phyloP scores from a whole-genome alignment of 2,329 filamentous ascomycete species.

The Fusarium guadeloupense region DNA sequence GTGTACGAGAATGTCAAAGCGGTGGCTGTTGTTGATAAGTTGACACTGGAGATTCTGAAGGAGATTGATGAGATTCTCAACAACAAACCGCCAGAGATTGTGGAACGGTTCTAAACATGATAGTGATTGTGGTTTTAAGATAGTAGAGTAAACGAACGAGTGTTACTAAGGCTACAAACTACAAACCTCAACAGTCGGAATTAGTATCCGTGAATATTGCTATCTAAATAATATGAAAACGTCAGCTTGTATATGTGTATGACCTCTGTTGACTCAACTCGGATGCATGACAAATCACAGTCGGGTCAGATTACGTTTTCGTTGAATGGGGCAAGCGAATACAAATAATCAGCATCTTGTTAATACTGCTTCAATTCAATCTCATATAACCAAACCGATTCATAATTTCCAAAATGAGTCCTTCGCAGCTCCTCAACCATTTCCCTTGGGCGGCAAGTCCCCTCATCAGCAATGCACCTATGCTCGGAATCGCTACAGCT shows the following conservation, averaged over 20 bases:
- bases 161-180: not conserved
- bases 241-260: not conserved
- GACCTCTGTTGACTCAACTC: not conserved
- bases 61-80: slow-evolving; percentile 68
- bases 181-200: not conserved
- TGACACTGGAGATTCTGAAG: slow-evolving; percentile 66
- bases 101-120: slow-evolving; percentile 36
- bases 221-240: not conserved
- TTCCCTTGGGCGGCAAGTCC: slow-evolving; percentile 46
- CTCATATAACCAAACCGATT: not conserved
- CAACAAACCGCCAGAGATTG: slow-evolving; percentile 63
- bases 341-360: not conserved
- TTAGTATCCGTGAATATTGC: not conserved
- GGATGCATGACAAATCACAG: slow-evolving; percentile 28
- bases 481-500: slow-evolving; percentile 48
- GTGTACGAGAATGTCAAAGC: slow-evolving; percentile 68
- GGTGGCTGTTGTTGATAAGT: slow-evolving; percentile 60
- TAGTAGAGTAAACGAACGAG: not conserved
- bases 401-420: slow-evolving; percentile 34
- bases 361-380: not conserved
- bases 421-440: slow-evolving; percentile 40
- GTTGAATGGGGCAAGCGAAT: not conserved
- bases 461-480: slow-evolving; percentile 50
- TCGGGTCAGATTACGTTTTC: not conserved
- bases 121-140: not conserved